Conservation (phyloP, 106 monocot genomes). For the Dendrobium nobile region DNA sequence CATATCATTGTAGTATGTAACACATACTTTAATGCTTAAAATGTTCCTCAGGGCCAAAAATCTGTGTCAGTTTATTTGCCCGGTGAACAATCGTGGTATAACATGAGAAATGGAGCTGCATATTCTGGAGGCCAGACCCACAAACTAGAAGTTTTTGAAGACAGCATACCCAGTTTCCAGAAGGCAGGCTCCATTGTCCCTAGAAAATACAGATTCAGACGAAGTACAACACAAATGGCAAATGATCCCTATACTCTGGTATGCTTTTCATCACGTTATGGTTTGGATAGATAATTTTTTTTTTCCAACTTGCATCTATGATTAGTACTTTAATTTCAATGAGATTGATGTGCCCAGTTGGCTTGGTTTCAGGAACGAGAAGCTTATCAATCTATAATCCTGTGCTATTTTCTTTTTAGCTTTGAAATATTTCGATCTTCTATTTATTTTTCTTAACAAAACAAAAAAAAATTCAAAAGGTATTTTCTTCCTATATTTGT, state of each 20-base stretch:
- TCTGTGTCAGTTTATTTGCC: conserved; percentile 82
- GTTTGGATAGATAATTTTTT: background rate
- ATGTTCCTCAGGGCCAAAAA: conserved; percentile 58
- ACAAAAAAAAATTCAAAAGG: too few species aligned
- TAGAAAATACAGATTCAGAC: conserved; percentile 81
- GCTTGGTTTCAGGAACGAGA: too few species aligned
- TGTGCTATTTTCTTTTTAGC: background rate
- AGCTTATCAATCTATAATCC: background rate
- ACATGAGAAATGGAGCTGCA: conserved; percentile 58
- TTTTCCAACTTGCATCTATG: background rate
- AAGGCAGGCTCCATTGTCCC: conserved; percentile 85
- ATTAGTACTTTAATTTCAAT: background rate
- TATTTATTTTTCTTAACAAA: background rate
- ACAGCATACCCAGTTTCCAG: conserved; percentile 94
- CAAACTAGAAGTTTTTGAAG: conserved; percentile 68
- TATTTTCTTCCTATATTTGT: background rate
- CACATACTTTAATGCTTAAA: background rate
- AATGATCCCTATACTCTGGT: conserved; percentile 98
- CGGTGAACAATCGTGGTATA: conserved; percentile 61
- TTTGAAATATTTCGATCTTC: background rate
- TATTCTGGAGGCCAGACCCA: conserved; percentile 60
- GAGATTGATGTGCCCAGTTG: background rate
- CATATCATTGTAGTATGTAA: background rate
- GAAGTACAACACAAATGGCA: conserved; percentile 88
- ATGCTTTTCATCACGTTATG: conserved; percentile 6